These are phyloP conservation scores for Irpex sp. DNA, from an alignment of 1,284 basidiomycete genomes.

Conservation along the genomic window DNA sequence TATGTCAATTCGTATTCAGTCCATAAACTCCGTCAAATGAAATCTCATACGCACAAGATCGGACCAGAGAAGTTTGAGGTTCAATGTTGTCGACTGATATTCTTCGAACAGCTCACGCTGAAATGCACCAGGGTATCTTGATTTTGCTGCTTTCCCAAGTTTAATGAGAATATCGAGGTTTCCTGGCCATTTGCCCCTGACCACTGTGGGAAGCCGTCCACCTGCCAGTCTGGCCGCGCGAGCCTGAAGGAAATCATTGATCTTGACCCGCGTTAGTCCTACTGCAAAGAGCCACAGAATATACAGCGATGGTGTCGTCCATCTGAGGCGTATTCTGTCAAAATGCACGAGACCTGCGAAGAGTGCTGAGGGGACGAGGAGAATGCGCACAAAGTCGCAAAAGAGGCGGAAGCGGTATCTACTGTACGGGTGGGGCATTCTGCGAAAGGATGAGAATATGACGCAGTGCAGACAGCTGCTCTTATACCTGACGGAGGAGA, in stretches of 20 bases:
- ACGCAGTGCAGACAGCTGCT: background rate
- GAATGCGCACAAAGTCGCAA: conserved; percentile 31
- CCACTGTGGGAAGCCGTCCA: conserved; percentile 48
- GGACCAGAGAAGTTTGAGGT: conserved; percentile 60
- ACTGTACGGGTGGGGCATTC: conserved; percentile 19
- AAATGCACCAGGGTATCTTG: conserved; percentile 56
- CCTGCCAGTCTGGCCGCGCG: conserved; percentile 44
- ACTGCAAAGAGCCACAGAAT: conserved; percentile 38
- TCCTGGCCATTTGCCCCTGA: conserved; percentile 70
- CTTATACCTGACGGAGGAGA: background rate
- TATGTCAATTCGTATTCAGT: conserved; percentile 21
- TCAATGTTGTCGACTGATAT: conserved; percentile 65
- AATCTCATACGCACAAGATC: conserved; percentile 49
- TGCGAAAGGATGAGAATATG: conserved; percentile 3
- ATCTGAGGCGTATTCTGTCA: conserved; percentile 26
- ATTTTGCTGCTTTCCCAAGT: conserved; percentile 51
- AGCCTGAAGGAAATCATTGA: conserved; percentile 28
- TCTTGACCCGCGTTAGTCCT: conserved; percentile 30
- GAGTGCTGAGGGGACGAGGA: conserved; percentile 36
- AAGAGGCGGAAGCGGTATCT: conserved; percentile 31
- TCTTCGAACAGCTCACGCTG: conserved; percentile 65
- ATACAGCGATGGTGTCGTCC: conserved; percentile 34
- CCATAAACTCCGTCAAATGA: background rate
- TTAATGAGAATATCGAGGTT: conserved; percentile 64
- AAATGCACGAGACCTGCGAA: conserved; percentile 29